Percentiles rank a stretch among this genome's conserved stretches.
Conservation (phyloP, 2,329 filamentous ascomycete species). For the Pseudonectria foliicola region DNA sequence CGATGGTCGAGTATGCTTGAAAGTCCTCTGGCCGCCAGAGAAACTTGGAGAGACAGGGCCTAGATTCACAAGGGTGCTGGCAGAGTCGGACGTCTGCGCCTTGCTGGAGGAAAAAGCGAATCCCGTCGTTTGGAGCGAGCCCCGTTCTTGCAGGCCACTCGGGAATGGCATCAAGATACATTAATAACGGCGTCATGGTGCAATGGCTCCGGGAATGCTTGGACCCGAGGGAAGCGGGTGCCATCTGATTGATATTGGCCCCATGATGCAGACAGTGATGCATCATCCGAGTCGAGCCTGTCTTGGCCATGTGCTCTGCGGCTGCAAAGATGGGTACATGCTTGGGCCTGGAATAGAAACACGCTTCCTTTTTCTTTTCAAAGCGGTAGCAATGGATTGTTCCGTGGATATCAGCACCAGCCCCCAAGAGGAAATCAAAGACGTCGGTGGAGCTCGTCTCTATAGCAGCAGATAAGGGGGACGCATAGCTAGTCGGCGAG, state of each 20-base stretch:
- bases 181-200: too few species aligned
- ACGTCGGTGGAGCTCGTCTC: neutral
- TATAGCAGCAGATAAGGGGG: neutral
- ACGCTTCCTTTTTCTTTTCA: neutral
- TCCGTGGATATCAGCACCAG: neutral
- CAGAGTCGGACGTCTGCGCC: too few species aligned
- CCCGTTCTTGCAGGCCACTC: too few species aligned
- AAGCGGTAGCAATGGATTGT: neutral
- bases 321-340: conserved; percentile 3
- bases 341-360: neutral
- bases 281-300: conserved; percentile 1
- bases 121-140: too few species aligned
- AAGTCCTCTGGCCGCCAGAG: too few species aligned
- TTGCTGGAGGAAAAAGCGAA: too few species aligned
- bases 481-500: neutral
- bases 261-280: neutral
- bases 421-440: neutral
- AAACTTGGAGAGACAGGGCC: too few species aligned
- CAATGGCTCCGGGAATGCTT: too few species aligned
- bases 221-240: neutral
- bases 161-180: too few species aligned
- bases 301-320: conserved; percentile 1
- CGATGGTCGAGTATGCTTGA: too few species aligned
- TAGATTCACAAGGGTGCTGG: too few species aligned
- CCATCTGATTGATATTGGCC: conserved; percentile 1